Evolutionary conservation across 2,329 filamentous ascomycete genomes (phyloP).

Genomic region (Xylaria sp.): DNA sequence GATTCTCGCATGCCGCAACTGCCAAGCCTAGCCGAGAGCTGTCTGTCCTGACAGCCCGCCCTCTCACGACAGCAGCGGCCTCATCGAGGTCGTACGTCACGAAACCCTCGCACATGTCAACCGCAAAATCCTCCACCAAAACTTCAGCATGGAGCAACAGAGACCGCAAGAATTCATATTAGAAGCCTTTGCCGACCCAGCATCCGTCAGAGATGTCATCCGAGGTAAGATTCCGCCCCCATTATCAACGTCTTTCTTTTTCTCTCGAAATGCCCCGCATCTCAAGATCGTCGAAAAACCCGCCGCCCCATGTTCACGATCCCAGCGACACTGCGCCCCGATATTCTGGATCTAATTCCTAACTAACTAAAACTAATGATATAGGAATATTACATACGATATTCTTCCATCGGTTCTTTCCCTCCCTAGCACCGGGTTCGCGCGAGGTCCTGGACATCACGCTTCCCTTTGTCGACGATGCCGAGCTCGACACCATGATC

Average conservation of each 20-base stretch:
- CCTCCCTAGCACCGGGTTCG: constrained; percentile 81
- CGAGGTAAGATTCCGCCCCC: constrained; percentile 71
- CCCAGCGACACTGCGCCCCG: constrained; percentile 37
- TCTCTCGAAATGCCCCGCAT: constrained; percentile 28
- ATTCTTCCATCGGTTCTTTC: constrained; percentile 99
- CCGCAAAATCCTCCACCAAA: not conserved
- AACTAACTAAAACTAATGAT: not conserved
- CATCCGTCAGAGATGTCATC: constrained; percentile 89
- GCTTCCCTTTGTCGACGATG: constrained; percentile 88
- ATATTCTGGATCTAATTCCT: not conserved
- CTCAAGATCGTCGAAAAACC: not conserved
- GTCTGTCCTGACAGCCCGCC: constrained; percentile 30
- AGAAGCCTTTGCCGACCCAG: constrained; percentile 91
- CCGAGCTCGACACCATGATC: constrained; percentile 92
- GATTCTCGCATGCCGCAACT: constrained; percentile 18
- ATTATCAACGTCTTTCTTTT: constrained; percentile 16
- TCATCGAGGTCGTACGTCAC: constrained; percentile 31
- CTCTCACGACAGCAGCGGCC: constrained; percentile 21
- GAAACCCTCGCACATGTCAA: constrained; percentile 5
- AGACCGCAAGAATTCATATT: constrained; percentile 87
- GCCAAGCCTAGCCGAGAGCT: constrained; percentile 29
- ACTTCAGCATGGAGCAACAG: constrained; percentile 59
- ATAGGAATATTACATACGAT: constrained; percentile 93
- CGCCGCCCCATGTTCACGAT: constrained; percentile 14
- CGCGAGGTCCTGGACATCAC: constrained; percentile 92